phyloP scores from a whole-genome alignment of 192 early-diverging fungal genomes.

The Mortierella alpina region DNA sequence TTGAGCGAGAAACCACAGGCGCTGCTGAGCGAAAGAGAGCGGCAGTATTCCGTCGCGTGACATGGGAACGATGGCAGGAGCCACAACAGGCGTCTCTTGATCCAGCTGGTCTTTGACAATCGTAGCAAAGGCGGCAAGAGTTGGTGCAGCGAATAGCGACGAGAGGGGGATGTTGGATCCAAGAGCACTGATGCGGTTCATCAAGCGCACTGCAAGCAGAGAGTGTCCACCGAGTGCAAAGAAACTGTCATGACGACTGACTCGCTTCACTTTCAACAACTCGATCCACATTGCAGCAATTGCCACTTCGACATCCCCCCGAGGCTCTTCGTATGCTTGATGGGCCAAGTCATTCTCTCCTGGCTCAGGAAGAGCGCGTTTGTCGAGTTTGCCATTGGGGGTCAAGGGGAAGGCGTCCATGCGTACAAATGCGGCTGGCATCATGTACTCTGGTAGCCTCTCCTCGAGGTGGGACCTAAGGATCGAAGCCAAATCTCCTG shows the following conservation, averaged over 20 bases:
- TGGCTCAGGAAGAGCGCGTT: slow-evolving; percentile 35
- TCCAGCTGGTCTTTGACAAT: too few relatives aligned
- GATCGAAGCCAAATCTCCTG: too few relatives aligned
- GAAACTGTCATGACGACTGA: slow-evolving; percentile 22
- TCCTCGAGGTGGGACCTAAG: too few relatives aligned
- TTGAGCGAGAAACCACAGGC: too few relatives aligned
- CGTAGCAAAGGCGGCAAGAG: too few relatives aligned
- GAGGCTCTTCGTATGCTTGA: background rate
- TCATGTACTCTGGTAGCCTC: slow-evolving; percentile 71
- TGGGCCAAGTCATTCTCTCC: background rate
- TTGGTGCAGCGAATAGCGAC: too few relatives aligned
- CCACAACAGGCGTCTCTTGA: too few relatives aligned
- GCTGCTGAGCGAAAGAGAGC: too few relatives aligned
- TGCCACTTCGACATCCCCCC: background rate
- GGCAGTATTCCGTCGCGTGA: too few relatives aligned
- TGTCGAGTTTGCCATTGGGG: slow-evolving; percentile 32
- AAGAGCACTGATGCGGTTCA: too few relatives aligned
- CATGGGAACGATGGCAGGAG: too few relatives aligned
- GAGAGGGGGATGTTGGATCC: too few relatives aligned
- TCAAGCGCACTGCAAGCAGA: slow-evolving; percentile 3
- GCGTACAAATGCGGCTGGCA: slow-evolving; percentile 55
- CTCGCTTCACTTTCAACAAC: background rate
- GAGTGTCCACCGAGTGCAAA: slow-evolving; percentile 35
- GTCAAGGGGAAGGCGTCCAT: slow-evolving; percentile 25
- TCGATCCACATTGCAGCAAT: background rate